Base-by-base conservation (phyloP, 1,284 basidiomycete genomes). In the Coniferiporia sulphurascens region DNA sequence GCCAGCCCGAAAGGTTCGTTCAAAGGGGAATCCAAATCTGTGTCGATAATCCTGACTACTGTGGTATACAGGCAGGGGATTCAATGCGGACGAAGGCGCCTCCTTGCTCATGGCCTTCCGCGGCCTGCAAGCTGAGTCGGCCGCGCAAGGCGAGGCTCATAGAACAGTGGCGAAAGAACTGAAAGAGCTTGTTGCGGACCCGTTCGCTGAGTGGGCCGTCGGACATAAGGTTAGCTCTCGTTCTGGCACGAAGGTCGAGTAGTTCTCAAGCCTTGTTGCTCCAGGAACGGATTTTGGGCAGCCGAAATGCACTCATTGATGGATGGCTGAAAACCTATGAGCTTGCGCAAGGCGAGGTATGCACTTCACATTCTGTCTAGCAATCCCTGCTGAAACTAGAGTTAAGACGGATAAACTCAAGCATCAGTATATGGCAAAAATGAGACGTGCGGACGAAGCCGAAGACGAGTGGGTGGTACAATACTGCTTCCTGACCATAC, bases 381-480 rank as follows among this genome's bases (percentile, higher is more conserved):
- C 3, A 22, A 19, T 41, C 35, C 43, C n/a, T 52, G 21, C 8
- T 22, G 41, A 27, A 19, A 22, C 15, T 22, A 32, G 12, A 22
- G 46, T 34, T 22, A 60, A 82, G 80, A 75, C 89, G 15, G 70
- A 76, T 38, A 87, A 87, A 71, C 73, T 93, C 59, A 92, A 89
- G 72, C 81, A 86, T 59, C 77, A 82, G 50, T 95, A 95, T 67
- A 70, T 91, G n/a, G 73, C 78, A 35, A 95, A 93, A 73, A 85
- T 82, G 0, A 82, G 90, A 55, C 80, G 82, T 41, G 92, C 92
- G 3, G 93, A 95, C 65, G 93, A 95, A 69, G 86, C 88, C 32
- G 92, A 93, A 69, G 93, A 95, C 70, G 92, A 95, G 92, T 95
- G 73, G 69, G 89, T 76, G 17, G 41, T 36, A 2, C 3, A 27